Percentiles rank a stretch among this genome's conserved stretches.
These are phyloP conservation scores for Phialemoniopsis sp. DNA, from an alignment of 2,329 filamentous ascomycete genomes.

Conservation along the genomic window DNA sequence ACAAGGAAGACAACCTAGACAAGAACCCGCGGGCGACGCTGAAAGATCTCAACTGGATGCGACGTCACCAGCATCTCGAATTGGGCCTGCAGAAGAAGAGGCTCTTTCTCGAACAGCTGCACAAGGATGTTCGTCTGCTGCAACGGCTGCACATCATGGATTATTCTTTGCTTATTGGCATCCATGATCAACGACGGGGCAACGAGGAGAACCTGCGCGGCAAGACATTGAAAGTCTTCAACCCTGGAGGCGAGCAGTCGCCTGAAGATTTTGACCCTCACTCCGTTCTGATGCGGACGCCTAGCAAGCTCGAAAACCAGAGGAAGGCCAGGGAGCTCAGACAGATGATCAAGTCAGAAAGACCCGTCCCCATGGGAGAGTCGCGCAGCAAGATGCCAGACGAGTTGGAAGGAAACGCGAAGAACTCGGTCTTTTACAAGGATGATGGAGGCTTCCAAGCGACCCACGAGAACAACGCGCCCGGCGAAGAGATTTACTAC, in stretches of 20 bases:
- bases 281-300: conserved; percentile 74
- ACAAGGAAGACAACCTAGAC: conserved; percentile 80
- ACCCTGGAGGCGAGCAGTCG: conserved; percentile 68
- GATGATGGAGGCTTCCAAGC: conserved; percentile 92
- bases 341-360: conserved; percentile 88
- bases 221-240: conserved; percentile 92
- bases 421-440: conserved; percentile 80
- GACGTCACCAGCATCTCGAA: conserved; percentile 79
- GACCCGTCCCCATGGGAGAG: conserved; percentile 88
- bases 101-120: conserved; percentile 83
- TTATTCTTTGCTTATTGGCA: conserved; percentile 91
- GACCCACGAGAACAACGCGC: conserved; percentile 82
- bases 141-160: conserved; percentile 96
- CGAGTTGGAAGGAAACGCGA: conserved; percentile 70
- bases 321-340: conserved; percentile 87
- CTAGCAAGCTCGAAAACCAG: conserved; percentile 87
- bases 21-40: conserved; percentile 88
- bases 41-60: conserved; percentile 96
- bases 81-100: conserved; percentile 85
- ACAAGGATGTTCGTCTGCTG: conserved; percentile 79
- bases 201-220: conserved; percentile 90
- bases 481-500: conserved; percentile 94
- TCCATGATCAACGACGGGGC: conserved; percentile 84
- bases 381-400: conserved; percentile 84
- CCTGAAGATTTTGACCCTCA: conserved; percentile 55